phyloP scores from a whole-genome alignment of 2,329 filamentous ascomycete genomes.

The Fonsecaea pugnacius region DNA sequence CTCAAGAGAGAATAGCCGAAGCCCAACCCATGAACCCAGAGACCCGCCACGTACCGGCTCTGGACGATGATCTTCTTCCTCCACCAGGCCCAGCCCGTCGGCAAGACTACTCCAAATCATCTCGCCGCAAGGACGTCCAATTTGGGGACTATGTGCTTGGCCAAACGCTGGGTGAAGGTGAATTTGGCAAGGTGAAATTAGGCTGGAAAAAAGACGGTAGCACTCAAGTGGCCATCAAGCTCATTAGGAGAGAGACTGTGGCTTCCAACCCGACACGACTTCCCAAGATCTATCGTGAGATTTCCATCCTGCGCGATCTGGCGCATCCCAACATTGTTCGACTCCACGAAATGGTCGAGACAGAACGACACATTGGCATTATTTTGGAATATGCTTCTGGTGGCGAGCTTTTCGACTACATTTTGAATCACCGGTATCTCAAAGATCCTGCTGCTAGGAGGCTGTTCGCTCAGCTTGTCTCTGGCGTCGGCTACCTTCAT shows the following conservation, averaged over 20 bases:
- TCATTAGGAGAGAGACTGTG: constrained; percentile 89
- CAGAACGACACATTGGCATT: constrained; percentile 94
- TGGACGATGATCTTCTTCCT: constrained; percentile 39
- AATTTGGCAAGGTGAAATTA: constrained; percentile 98
- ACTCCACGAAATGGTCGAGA: constrained; percentile 98
- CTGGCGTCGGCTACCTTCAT: constrained; percentile 94
- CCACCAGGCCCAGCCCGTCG: constrained; percentile 48
- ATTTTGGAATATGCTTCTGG: constrained; percentile 98
- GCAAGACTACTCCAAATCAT: constrained; percentile 62
- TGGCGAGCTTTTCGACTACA: constrained; percentile 97
- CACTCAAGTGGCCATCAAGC: constrained; percentile 95
- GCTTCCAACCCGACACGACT: constrained; percentile 86
- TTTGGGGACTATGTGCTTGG: constrained; percentile 97
- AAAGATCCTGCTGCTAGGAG: constrained; percentile 90
- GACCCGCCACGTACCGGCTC: constrained; percentile 51
- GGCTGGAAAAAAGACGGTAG: constrained; percentile 97
- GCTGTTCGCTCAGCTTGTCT: constrained; percentile 92
- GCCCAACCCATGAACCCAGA: constrained; percentile 57
- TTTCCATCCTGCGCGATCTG: constrained; percentile 82
- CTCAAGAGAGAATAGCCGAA: constrained; percentile 70
- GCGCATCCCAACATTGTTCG: constrained; percentile 97
- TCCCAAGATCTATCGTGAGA: constrained; percentile 97
- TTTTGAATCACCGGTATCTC: constrained; percentile 92
- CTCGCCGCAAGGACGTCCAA: constrained; percentile 73
- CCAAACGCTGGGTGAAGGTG: constrained; percentile 93